Percentiles rank a stretch among this genome's conserved stretches.
Evolutionary conservation across 306 rosid genomes (phyloP).

Genomic region (Cucurbita maxima): DNA sequence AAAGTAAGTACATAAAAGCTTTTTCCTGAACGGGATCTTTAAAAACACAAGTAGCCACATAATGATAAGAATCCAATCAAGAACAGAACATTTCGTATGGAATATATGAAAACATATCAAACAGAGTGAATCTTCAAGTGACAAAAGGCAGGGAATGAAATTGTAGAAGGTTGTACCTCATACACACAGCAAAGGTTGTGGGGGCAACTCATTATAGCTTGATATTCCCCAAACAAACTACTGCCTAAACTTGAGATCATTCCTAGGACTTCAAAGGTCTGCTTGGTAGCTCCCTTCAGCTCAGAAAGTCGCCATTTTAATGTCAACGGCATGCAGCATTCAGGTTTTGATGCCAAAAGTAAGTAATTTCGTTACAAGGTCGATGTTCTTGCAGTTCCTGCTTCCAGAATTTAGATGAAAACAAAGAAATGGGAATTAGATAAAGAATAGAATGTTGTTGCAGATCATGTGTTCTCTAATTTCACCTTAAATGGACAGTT

Average conservation of each 20-base stretch:
- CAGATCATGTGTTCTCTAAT: neutral
- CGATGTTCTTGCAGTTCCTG: neutral
- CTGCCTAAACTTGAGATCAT: neutral
- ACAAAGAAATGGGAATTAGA: neutral
- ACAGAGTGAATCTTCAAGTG: neutral
- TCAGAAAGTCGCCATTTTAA: neutral
- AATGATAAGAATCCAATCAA: neutral
- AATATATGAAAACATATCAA: neutral
- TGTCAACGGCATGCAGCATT: neutral
- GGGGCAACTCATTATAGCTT: neutral
- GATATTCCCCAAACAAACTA: neutral
- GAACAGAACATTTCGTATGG: conserved; percentile 3
- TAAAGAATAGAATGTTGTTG: neutral
- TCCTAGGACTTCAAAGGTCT: neutral
- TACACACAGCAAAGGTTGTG: neutral
- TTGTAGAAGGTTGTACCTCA: neutral
- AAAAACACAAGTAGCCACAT: neutral
- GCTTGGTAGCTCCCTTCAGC: neutral
- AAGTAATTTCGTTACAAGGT: neutral
- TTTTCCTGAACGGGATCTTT: neutral
- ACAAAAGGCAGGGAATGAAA: neutral
- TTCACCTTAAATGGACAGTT: neutral
- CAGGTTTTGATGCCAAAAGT: neutral
- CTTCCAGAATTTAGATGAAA: neutral
- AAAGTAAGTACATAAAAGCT: neutral